These are phyloP conservation scores for Pyrenopolyporus hunteri DNA, from an alignment of 495 filamentous ascomycete genomes.

Conservation along the genomic window DNA sequence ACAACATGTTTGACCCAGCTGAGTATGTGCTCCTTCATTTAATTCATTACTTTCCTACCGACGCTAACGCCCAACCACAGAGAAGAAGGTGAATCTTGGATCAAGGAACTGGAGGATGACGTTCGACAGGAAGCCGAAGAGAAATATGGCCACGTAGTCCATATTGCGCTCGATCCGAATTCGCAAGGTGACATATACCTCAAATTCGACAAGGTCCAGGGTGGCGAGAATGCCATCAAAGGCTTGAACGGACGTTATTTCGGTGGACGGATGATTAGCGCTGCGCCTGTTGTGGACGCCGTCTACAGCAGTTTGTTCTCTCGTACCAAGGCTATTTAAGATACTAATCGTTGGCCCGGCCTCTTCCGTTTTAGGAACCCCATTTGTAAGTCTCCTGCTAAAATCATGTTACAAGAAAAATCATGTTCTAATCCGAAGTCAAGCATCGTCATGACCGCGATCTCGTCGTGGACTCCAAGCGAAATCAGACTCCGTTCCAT, in stretches of 20 bases:
- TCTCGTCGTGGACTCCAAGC: conserved; percentile 1
- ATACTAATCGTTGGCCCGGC: conserved; percentile 58
- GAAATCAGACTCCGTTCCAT: not conserved
- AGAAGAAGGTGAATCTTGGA: conserved; percentile 85
- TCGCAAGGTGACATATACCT: conserved; percentile 96
- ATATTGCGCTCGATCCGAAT: conserved; percentile 94
- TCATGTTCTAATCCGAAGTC: not conserved
- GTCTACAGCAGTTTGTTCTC: conserved; percentile 98
- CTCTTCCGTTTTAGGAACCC: conserved; percentile 48
- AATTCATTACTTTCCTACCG: not conserved
- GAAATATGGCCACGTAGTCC: conserved; percentile 97
- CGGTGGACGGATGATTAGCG: conserved; percentile 85
- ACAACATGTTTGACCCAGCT: conserved; percentile 91
- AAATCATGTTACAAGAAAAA: not conserved
- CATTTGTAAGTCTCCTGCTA: conserved; percentile 32
- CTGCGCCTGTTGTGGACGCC: conserved; percentile 93
- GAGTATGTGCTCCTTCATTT: conserved; percentile 69
- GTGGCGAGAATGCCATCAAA: conserved; percentile 96
- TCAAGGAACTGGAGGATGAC: conserved; percentile 93
- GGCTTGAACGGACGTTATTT: conserved; percentile 97
- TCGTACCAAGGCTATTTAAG: conserved; percentile 74
- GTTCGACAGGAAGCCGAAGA: conserved; percentile 90
- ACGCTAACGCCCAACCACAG: conserved; percentile 62
- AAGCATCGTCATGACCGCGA: conserved; percentile 9
- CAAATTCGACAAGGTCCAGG: conserved; percentile 93